Percentiles rank a stretch among this genome's conserved stretches.
Evolutionary conservation across 768 basidiomycete species (phyloP).

Genomic region (Pholiota microspora): DNA sequence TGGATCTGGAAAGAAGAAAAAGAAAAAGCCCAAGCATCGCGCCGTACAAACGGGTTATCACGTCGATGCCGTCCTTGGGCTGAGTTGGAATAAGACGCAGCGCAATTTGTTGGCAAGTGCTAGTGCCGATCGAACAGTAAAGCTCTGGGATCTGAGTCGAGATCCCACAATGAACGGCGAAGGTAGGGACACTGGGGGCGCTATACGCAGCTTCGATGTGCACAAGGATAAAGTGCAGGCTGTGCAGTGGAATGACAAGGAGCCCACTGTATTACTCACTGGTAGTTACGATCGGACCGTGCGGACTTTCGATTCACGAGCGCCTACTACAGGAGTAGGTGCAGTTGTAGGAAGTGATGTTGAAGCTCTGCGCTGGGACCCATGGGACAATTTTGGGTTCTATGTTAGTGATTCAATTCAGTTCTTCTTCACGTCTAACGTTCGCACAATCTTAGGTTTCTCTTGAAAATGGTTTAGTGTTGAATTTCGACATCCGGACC

Average conservation of each 20-base stretch:
- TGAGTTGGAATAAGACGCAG: constrained; percentile 90
- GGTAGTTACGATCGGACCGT: constrained; percentile 96
- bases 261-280: constrained; percentile 87
- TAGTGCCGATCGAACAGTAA: constrained; percentile 93
- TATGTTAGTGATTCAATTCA: constrained; percentile 62
- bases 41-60: constrained; percentile 65
- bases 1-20: constrained; percentile 97
- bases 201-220: constrained; percentile 81
- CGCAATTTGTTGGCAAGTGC: constrained; percentile 91
- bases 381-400: constrained; percentile 85
- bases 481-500: constrained; percentile 89
- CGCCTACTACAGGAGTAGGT: constrained; percentile 80
- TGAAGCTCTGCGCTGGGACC: constrained; percentile 94
- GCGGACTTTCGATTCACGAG: constrained; percentile 88
- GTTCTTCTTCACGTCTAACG: neutral
- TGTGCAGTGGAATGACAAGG: constrained; percentile 90
- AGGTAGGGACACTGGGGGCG: constrained; percentile 51
- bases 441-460: constrained; percentile 61
- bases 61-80: constrained; percentile 89
- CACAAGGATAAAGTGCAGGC: constrained; percentile 96
- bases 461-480: constrained; percentile 89
- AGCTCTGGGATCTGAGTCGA: constrained; percentile 92
- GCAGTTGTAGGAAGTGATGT: constrained; percentile 88
- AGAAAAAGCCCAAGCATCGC: constrained; percentile 79
- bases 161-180: constrained; percentile 44